These are phyloP conservation scores for Forsythia viridissima DNA, from an alignment of 257 asterid genomes.

Conservation along the genomic window DNA sequence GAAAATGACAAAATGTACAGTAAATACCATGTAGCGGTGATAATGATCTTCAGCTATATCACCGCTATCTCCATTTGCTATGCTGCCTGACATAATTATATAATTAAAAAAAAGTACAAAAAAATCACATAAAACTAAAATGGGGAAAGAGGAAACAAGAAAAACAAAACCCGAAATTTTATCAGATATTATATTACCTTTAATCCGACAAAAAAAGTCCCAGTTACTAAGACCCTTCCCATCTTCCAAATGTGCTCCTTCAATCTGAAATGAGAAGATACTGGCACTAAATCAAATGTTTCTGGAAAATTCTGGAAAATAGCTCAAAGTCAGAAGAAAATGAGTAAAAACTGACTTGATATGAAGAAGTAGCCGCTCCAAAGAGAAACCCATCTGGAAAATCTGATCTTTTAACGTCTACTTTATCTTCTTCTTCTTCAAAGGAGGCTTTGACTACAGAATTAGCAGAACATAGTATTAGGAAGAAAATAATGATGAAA, in stretches of 20 bases:
- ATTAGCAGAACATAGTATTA: constrained; percentile 11
- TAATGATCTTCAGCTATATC: constrained; percentile 83
- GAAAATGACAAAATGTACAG: not conserved
- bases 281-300: not conserved
- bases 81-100: constrained; percentile 34
- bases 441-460: constrained; percentile 14
- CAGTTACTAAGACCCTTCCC: constrained; percentile 72
- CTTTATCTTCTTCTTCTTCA: constrained; percentile 14
- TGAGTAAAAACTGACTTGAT: constrained; percentile 42
- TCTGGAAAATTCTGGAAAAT: not conserved
- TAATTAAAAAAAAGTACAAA: no score
- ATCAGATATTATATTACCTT: constrained; percentile 34
- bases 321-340: not conserved
- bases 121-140: no score
- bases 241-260: constrained; percentile 74
- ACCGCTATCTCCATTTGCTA: constrained; percentile 55
- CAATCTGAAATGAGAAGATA: constrained; percentile 42
- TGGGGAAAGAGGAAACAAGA: no score
- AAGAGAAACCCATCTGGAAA: constrained; percentile 77
- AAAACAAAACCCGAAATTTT: not conserved
- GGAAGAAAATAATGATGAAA: not conserved
- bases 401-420: constrained; percentile 40
- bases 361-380: constrained; percentile 75
- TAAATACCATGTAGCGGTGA: constrained; percentile 67
- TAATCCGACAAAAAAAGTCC: constrained; percentile 54